phyloP scores from a whole-genome alignment of 305 asterid genomes.

The Rubia peregrina region DNA sequence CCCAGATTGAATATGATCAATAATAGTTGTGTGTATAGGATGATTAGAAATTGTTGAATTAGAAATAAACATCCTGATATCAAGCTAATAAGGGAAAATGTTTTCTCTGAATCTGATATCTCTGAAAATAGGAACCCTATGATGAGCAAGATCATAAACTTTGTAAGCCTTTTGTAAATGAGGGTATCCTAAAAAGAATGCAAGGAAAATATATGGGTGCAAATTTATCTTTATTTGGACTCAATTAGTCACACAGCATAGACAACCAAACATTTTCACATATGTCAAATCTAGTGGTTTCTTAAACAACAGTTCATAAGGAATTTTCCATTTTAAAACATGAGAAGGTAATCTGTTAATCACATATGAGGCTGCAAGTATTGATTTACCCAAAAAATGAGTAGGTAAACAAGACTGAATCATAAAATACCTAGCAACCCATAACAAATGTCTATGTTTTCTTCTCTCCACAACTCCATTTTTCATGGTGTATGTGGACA shows the following conservation, averaged over 20 bases:
- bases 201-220: not conserved
- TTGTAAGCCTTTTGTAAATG: not conserved
- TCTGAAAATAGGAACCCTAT: not conserved
- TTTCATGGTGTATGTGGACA: not conserved
- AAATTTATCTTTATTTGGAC: not conserved
- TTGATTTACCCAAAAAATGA: not conserved
- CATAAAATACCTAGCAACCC: not conserved
- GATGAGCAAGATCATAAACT: not conserved
- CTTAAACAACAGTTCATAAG: not conserved
- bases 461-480: not conserved
- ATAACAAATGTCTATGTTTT: not conserved
- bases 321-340: not conserved
- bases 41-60: too few relatives aligned
- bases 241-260: not conserved
- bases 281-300: not conserved
- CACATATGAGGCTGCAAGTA: not conserved
- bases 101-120: not conserved
- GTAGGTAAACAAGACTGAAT: not conserved
- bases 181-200: not conserved
- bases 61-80: too few relatives aligned
- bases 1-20: too few relatives aligned
- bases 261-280: not conserved
- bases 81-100: not conserved
- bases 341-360: not conserved
- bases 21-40: too few relatives aligned